phyloP scores from a whole-genome alignment of 2,329 filamentous ascomycete species.

The Metarhizium album region DNA sequence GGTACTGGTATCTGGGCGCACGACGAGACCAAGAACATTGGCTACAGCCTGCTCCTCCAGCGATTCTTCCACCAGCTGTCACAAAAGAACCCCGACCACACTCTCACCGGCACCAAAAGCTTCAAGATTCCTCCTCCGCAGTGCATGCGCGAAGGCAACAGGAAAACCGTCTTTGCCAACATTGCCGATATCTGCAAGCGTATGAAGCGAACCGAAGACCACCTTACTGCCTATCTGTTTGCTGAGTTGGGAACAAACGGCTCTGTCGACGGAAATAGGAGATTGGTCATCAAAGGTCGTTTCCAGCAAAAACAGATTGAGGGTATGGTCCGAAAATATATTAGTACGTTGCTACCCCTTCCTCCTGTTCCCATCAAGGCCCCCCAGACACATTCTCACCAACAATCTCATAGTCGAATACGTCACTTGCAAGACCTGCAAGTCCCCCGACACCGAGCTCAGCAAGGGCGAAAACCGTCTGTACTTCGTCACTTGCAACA shows the following conservation, averaged over 20 bases:
- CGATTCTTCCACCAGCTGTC: slow-evolving; percentile 93
- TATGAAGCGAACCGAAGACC: slow-evolving; percentile 98
- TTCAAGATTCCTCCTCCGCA: slow-evolving; percentile 99
- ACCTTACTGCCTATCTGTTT: slow-evolving; percentile 93
- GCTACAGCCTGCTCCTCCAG: slow-evolving; percentile 73
- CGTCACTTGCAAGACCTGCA: slow-evolving; percentile 97
- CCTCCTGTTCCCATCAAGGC: neutral
- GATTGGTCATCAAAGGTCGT: slow-evolving; percentile 96
- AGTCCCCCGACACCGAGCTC: slow-evolving; percentile 86
- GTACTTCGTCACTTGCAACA: slow-evolving; percentile 95
- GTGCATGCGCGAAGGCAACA: slow-evolving; percentile 98
- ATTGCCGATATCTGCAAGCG: slow-evolving; percentile 97
- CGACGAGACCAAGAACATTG: slow-evolving; percentile 65
- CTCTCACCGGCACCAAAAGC: slow-evolving; percentile 77
- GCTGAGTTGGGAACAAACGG: slow-evolving; percentile 96
- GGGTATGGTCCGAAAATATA: slow-evolving; percentile 91
- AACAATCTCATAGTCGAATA: slow-evolving; percentile 61
- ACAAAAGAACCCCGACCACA: slow-evolving; percentile 93
- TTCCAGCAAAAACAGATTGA: slow-evolving; percentile 99
- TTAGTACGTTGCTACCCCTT: slow-evolving; percentile 49
- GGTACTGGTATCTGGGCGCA: slow-evolving; percentile 89
- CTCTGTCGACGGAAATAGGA: slow-evolving; percentile 84
- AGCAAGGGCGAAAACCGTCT: slow-evolving; percentile 99
- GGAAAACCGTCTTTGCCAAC: slow-evolving; percentile 99
- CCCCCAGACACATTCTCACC: neutral